A percentile compares a stretch with the other conserved stretches of the same genome.
Evolutionary conservation across 1,284 basidiomycete species (phyloP).

Genomic region (Tylopilus orsonianus): DNA sequence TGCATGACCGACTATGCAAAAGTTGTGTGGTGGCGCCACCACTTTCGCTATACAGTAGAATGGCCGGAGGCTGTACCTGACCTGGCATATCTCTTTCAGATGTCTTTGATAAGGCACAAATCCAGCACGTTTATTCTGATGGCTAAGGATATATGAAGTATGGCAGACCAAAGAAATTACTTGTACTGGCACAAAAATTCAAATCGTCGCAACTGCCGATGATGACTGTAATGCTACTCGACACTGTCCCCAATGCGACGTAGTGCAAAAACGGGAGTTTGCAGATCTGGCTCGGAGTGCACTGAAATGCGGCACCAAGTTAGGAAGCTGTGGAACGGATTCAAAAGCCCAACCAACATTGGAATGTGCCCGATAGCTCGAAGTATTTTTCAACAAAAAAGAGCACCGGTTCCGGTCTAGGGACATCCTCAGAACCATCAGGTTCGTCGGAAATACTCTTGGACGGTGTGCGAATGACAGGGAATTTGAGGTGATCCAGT

Average conservation of each 20-base stretch:
- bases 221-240: not conserved
- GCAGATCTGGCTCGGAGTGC: slow-evolving; percentile 1
- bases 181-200: no score
- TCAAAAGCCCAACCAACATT: slow-evolving; percentile 31
- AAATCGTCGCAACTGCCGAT: no score
- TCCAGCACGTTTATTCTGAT: no score
- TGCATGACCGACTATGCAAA: no score
- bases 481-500: slow-evolving; percentile 54
- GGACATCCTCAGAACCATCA: slow-evolving; percentile 25
- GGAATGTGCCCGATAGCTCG: slow-evolving; percentile 41
- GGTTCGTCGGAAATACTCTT: slow-evolving; percentile 15
- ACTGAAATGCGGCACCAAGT: slow-evolving; percentile 13
- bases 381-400: slow-evolving; percentile 45
- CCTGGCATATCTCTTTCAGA: no score
- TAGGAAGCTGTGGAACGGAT: slow-evolving; percentile 1
- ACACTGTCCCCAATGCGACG: slow-evolving; percentile 3
- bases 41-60: no score
- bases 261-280: slow-evolving; percentile 8
- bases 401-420: slow-evolving; percentile 32
- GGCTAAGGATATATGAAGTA: no score
- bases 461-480: slow-evolving; percentile 43
- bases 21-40: no score
- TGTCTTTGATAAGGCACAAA: no score
- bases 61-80: no score
- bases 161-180: no score